Conservation (phyloP, 768 basidiomycete genomes). For the Lactifluus echinatus region DNA sequence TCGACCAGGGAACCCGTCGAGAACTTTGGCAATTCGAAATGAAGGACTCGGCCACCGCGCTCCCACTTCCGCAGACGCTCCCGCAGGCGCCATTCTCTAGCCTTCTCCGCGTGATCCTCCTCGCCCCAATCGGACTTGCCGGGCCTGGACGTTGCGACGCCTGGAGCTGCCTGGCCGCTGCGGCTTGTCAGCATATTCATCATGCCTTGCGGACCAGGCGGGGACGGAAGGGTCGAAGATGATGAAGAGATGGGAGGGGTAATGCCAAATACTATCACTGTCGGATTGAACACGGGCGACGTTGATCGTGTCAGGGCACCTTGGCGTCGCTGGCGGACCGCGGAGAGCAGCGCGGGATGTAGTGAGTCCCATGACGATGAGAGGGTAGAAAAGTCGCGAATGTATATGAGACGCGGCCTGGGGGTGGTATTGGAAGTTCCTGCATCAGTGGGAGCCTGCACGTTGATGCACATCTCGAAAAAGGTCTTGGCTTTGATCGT, state of each 20-base stretch:
- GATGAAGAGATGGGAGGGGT: conserved; percentile 62
- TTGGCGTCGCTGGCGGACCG: conserved; percentile 68
- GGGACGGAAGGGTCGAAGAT: conserved; percentile 25
- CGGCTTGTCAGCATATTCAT: conserved; percentile 41
- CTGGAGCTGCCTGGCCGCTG: conserved; percentile 28
- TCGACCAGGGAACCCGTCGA: conserved; percentile 30
- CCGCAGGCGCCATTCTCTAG: conserved; percentile 63
- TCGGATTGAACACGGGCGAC: conserved; percentile 58
- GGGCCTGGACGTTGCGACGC: conserved; percentile 28
- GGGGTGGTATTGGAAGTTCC: conserved; percentile 16
- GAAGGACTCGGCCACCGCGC: conserved; percentile 50
- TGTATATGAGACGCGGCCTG: conserved; percentile 69
- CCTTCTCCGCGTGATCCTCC: conserved; percentile 53
- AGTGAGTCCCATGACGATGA: conserved; percentile 63
- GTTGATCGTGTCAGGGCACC: conserved; percentile 52
- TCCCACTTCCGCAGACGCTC: conserved; percentile 72
- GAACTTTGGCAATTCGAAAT: conserved; percentile 56
- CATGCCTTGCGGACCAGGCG: conserved; percentile 28
- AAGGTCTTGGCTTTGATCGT: conserved; percentile 49
- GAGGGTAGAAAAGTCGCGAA: conserved; percentile 75
- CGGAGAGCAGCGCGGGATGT: conserved; percentile 72
- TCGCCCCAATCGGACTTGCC: conserved; percentile 54
- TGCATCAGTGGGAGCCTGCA: conserved; percentile 29
- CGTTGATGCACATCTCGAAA: conserved; percentile 71
- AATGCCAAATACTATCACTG: conserved; percentile 82